phyloP scores from a whole-genome alignment of 148 eudicot genomes.

The Chenopodium quinoa region DNA sequence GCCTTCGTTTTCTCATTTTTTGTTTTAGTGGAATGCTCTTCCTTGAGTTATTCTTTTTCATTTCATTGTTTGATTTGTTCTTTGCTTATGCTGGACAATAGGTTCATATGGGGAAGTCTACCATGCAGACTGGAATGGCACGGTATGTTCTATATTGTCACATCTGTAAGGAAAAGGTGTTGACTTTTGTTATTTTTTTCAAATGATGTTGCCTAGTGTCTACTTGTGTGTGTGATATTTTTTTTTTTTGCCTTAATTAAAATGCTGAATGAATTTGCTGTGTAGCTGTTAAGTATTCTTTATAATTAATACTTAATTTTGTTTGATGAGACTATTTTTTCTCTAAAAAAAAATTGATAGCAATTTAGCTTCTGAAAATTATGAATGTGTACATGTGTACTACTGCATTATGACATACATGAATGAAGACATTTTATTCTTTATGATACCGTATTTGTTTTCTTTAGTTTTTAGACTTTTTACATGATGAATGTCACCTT shows the following conservation, averaged over 20 bases:
- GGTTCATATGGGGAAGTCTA: conserved; percentile 99
- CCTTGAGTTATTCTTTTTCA: conserved; percentile 4
- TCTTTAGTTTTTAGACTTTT: too few relatives aligned
- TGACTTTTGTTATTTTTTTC: neutral
- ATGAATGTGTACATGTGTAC: too few relatives aligned
- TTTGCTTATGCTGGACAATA: conserved; percentile 25
- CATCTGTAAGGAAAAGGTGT: neutral
- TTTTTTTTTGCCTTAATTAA: neutral
- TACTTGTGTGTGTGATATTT: neutral
- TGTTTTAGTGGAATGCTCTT: neutral
- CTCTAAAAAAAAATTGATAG: too few relatives aligned
- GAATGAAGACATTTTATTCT: too few relatives aligned
- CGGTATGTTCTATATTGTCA: conserved; percentile 48
- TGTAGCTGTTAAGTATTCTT: neutral
- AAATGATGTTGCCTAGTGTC: neutral
- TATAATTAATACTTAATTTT: neutral
- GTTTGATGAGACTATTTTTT: neutral
- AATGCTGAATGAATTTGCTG: neutral
- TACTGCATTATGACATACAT: too few relatives aligned
- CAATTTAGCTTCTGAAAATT: too few relatives aligned
- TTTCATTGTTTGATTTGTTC: conserved; percentile 1
- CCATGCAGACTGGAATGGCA: conserved; percentile 99
- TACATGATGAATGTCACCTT: too few relatives aligned
- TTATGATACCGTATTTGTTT: too few relatives aligned
- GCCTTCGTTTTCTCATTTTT: neutral